Evolutionary conservation across 2,329 filamentous ascomycete species (phyloP), one percentile per base, ranked within the genome.

Genomic region (Cladosporium sp.): DNA sequence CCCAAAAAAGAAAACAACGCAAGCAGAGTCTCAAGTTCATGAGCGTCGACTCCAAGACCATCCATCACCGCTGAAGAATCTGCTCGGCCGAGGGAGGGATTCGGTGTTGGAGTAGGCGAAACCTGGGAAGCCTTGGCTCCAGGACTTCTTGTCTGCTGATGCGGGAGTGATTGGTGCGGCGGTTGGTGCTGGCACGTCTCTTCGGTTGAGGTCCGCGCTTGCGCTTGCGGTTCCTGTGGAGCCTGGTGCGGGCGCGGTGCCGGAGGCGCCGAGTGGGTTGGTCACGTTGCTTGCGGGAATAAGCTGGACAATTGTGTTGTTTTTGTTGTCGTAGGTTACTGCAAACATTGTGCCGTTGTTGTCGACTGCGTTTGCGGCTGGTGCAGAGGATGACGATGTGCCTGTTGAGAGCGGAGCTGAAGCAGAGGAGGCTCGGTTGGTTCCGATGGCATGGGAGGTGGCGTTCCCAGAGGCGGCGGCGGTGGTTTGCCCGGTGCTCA

Each of bases 311-410:
- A 48, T 48, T n/a, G 45, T 48, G 45, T 35, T 35, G 36, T 48
- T 48, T 13, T 48, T 48, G 45, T 39, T 40, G 29, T 48, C 45
- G 27, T 48, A 40, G 11, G 45, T 48, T 32, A 48, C 29, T 16
- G 45, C 45, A 36, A 40, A 48, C 45, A 48, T 48, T 30, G 45
- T 48, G 27, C 45, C 45, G 27, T 48, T 48, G 36, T 12, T 40
- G 18, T 38, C 27, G 45, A 48, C 19, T 5, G 36, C 45, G 19
- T 48, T 48, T 13, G 45, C 35, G 19, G n/a, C 20, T n/a, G 20
- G 38, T 2, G 38, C 19, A 4, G 29, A 39, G 2, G 36, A 27
- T 12, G 27, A 11, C 11, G 45, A 40, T 7, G 43, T 38, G 43
- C 43, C 43, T 6, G 43, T 47, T 19, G 43, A 39, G 15, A 38